Evolutionary conservation across 2,329 filamentous ascomycete genomes (phyloP).

Genomic region (Westerdykella ornata): DNA sequence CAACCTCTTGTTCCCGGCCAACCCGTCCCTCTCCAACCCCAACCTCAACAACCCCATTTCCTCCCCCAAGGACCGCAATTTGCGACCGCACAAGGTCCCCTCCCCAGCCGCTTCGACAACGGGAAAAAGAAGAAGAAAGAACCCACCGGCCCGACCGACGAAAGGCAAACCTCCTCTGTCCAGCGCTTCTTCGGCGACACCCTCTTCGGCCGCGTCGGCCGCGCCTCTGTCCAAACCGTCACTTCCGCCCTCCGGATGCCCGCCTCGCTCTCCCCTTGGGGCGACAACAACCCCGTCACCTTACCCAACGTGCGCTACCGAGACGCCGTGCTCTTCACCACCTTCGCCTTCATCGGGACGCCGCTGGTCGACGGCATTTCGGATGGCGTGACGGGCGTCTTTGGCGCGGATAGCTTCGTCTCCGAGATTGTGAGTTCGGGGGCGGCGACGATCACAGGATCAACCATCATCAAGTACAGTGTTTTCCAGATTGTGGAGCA

Average conservation of each 20-base stretch:
- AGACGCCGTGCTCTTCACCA: slow-evolving; percentile 35
- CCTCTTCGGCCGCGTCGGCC: slow-evolving; percentile 31
- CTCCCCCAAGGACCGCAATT: slow-evolving; percentile 15
- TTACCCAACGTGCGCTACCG: slow-evolving; percentile 37
- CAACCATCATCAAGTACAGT: slow-evolving; percentile 28
- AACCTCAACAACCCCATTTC: slow-evolving; percentile 15
- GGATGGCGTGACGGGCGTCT: slow-evolving; percentile 21
- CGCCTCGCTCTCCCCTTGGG: slow-evolving; percentile 31
- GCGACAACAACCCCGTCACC: slow-evolving; percentile 37
- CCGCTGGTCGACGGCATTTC: slow-evolving; percentile 30
- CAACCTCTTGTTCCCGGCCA: slow-evolving; percentile 4
- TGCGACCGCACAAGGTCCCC: slow-evolving; percentile 15
- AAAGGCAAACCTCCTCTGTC: slow-evolving; percentile 23
- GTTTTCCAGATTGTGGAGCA: slow-evolving; percentile 38
- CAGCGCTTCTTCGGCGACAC: slow-evolving; percentile 36
- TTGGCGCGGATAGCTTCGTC: slow-evolving; percentile 33
- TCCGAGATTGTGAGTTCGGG: slow-evolving; percentile 29
- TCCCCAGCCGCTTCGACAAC: slow-evolving; percentile 20
- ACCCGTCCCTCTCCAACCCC: slow-evolving; percentile 9
- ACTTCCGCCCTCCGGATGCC: slow-evolving; percentile 32
- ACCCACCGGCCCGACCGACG: slow-evolving; percentile 20
- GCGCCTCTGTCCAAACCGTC: slow-evolving; percentile 30
- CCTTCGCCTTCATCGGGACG: slow-evolving; percentile 32
- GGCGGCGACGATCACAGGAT: slow-evolving; percentile 23
- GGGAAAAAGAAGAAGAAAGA: slow-evolving; percentile 13